Percentiles rank a stretch among this genome's conserved stretches.
These are phyloP conservation scores for Pythium dissotocum DNA, from an alignment of 352 stramenopile genomes.

Conservation along the genomic window DNA sequence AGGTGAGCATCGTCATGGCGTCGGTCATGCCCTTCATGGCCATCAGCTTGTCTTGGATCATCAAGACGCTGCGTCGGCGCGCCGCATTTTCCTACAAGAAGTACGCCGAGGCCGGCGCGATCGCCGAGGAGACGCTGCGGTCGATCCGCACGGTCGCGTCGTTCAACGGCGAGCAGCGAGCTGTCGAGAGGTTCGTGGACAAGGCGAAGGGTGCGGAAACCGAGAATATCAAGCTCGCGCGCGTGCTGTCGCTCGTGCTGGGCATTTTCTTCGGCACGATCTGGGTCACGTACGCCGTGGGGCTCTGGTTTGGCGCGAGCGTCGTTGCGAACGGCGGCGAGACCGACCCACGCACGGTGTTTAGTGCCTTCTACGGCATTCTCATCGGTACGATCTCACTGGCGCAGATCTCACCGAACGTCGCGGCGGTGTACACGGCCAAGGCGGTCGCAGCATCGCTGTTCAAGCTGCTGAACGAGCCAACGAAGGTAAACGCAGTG, in stretches of 20 bases:
- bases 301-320: constrained; percentile 38
- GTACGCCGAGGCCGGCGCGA: constrained; percentile 29
- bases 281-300: constrained; percentile 30
- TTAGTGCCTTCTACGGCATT: constrained; percentile 41
- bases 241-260: constrained; percentile 26
- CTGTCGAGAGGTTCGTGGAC: constrained; percentile 14
- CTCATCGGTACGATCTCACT: constrained; percentile 39
- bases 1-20: constrained; percentile 32
- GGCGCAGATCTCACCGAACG: constrained; percentile 36
- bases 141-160: constrained; percentile 11
- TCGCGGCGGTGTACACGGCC: constrained; percentile 25
- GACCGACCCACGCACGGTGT: constrained; percentile 30
- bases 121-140: constrained; percentile 29
- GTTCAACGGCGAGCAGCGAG: constrained; percentile 45
- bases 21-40: constrained; percentile 29
- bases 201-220: constrained; percentile 26
- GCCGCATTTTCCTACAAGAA: constrained; percentile 18
- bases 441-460: constrained; percentile 21
- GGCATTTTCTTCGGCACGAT: constrained; percentile 31
- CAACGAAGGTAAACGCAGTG: constrained; percentile 19
- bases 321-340: constrained; percentile 26
- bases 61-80: constrained; percentile 29
- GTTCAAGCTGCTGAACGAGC: constrained; percentile 21
- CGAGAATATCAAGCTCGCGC: constrained; percentile 30
- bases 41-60: constrained; percentile 29